Percentiles rank a stretch among this genome's conserved stretches.
These are phyloP conservation scores for Aspergillus aculeatus DNA, from an alignment of 2,329 filamentous ascomycete species.

Conservation along the genomic window DNA sequence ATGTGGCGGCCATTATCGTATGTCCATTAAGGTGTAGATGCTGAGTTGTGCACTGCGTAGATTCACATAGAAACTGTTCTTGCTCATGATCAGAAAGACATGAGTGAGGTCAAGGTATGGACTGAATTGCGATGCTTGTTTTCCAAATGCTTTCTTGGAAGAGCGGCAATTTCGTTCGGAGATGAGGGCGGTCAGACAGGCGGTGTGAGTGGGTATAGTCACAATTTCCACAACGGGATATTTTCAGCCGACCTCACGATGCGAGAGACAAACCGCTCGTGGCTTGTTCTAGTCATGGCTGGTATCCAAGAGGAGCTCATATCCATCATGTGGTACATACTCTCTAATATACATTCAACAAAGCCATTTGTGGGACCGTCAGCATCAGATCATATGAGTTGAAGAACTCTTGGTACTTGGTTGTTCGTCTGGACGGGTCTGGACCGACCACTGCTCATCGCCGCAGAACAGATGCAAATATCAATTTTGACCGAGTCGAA, in stretches of 20 bases:
- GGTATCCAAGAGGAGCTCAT: neutral
- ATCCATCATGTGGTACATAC: no score
- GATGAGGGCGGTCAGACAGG: neutral
- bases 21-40: neutral
- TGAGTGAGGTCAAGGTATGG: neutral
- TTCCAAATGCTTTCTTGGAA: neutral
- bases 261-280: neutral
- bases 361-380: no score
- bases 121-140: neutral
- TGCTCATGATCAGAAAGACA: slow-evolving; percentile 6
- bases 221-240: neutral
- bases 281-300: no score
- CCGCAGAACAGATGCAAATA: neutral
- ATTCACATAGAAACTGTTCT: neutral
- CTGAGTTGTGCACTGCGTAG: neutral
- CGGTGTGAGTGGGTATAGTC: neutral
- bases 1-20: slow-evolving; percentile 43
- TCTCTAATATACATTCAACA: no score
- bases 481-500: no score
- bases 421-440: no score
- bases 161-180: neutral
- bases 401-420: no score
- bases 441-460: neutral
- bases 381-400: no score
- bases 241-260: neutral